Evolutionary conservation across 140 eudicot genomes (phyloP).

Genomic region (Anethum foeniculum): DNA sequence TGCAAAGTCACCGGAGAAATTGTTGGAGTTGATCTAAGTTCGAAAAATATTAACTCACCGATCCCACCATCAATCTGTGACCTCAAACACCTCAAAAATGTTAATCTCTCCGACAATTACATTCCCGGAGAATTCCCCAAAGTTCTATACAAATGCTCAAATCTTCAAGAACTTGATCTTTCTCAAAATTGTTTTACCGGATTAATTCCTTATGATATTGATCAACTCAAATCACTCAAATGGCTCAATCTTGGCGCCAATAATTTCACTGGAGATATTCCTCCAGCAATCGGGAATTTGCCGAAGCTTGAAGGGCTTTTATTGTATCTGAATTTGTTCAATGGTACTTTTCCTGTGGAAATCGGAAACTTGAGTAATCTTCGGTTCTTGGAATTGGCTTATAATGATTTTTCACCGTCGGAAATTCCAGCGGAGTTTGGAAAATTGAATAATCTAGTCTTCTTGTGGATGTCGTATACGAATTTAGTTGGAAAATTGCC

Average conservation of each 20-base stretch:
- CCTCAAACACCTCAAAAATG: conserved; percentile 26
- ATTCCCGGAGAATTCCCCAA: conserved; percentile 56
- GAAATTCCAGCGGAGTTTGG: conserved; percentile 58
- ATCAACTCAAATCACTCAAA: conserved; percentile 28
- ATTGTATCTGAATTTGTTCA: conserved; percentile 42
- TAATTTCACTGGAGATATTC: conserved; percentile 73
- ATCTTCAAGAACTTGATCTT: conserved; percentile 42
- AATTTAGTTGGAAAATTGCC: conserved; percentile 55
- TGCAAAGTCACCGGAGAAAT: conserved; percentile 46
- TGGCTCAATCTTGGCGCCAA: conserved; percentile 50
- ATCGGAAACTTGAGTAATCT: conserved; percentile 53
- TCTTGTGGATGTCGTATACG: conserved; percentile 40
- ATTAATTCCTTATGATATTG: conserved; percentile 39
- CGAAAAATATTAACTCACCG: conserved; percentile 22
- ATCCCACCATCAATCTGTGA: conserved; percentile 51
- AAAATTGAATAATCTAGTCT: conserved; percentile 28
- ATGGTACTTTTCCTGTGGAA: conserved; percentile 55
- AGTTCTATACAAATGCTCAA: conserved; percentile 42
- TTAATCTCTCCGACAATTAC: conserved; percentile 33
- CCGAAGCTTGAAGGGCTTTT: conserved; percentile 24
- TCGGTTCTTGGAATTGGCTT: conserved; percentile 33
- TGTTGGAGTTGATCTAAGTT: conserved; percentile 19
- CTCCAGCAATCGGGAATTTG: conserved; percentile 47
- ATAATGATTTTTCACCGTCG: conserved; percentile 33
- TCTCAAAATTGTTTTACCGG: conserved; percentile 54